Evolutionary conservation across 768 basidiomycete species (phyloP), one percentile per base, ranked within the genome.

Genomic region (Artomyces pyxidatus): DNA sequence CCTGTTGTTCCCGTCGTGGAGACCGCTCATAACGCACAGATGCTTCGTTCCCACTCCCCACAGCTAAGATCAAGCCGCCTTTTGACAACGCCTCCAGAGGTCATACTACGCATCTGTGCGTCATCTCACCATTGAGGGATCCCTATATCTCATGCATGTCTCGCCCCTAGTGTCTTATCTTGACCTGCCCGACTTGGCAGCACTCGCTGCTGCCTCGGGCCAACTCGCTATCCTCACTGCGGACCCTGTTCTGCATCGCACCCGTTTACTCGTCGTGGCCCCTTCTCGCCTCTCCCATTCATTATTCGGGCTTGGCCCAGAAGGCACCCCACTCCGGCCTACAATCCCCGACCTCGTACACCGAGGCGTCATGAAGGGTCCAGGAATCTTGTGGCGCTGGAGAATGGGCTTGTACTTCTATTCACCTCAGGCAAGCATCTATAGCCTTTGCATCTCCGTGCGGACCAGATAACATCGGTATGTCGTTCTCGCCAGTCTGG

Each of bases 231-330:
- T 58, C 6, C 68, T 86, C 45, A 74, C 81, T 10, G 62, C 71
- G 6, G 85, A 88, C 61, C 82, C 79, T 0, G 72, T 81, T 9
- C 65, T 88, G 27, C 83, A 87, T 57, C 74, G 70, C 39, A 71
- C 74, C 49, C 77, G 86, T 11, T 61, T 87, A 50, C 73, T 67
- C 38, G 70, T 85, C 27, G 71, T 83, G 16, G 74, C 77, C 17
- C 85, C 86, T 7, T 85, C 84, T 23, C 78, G 85, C 23, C 65
- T 88, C 26, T 67, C 73, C 25, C 84, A 88, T 54, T 74, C 74
- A 26, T 66, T 88, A 29, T 85, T 85, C 59, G 80, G 74, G 1
- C 71, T 65, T 46, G 74, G 77, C 48, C 71, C 77, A 6, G 66
- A 71, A 29, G 85, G 84, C 3, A 63, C 71, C 28, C 69, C 72